Percentiles rank a stretch among this genome's conserved stretches.
These are phyloP conservation scores for Ophiognomonia clavigignenti-juglandacearum DNA, from an alignment of 2,329 filamentous ascomycete genomes.

Conservation along the genomic window DNA sequence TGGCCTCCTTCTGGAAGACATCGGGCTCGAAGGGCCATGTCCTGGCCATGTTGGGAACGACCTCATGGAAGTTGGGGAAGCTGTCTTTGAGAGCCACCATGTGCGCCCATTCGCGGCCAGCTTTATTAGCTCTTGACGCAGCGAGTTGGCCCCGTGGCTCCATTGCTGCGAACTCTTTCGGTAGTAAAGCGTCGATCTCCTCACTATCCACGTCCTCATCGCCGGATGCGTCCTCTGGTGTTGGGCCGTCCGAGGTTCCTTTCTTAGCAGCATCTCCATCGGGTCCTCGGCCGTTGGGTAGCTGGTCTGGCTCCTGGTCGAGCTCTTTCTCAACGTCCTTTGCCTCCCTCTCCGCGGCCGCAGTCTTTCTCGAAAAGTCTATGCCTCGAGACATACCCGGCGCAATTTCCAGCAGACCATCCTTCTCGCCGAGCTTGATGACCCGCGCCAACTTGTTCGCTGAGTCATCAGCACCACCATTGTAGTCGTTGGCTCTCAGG, in stretches of 20 bases:
- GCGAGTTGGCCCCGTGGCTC: constrained; percentile 77
- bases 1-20: constrained; percentile 96
- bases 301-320: constrained; percentile 39
- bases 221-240: constrained; percentile 28
- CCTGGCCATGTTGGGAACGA: constrained; percentile 93
- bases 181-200: constrained; percentile 80
- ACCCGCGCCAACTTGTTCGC: constrained; percentile 69
- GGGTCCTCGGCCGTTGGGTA: constrained; percentile 25
- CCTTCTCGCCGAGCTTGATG: constrained; percentile 74
- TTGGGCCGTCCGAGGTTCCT: constrained; percentile 6
- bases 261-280: constrained; percentile 18
- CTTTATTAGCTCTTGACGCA: constrained; percentile 65
- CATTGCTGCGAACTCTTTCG: constrained; percentile 87
- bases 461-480: constrained; percentile 34
- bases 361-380: constrained; percentile 57
- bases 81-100: constrained; percentile 95
- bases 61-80: constrained; percentile 87
- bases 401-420: constrained; percentile 72
- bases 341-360: constrained; percentile 55
- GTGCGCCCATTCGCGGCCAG: constrained; percentile 89
- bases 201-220: constrained; percentile 44
- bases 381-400: constrained; percentile 80
- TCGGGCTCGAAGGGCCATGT: constrained; percentile 98
- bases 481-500: constrained; percentile 44
- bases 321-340: constrained; percentile 65